Evolutionary conservation across 176 grass and related monocot genomes (phyloP).

Genomic region (Aegilops umbellulata): DNA sequence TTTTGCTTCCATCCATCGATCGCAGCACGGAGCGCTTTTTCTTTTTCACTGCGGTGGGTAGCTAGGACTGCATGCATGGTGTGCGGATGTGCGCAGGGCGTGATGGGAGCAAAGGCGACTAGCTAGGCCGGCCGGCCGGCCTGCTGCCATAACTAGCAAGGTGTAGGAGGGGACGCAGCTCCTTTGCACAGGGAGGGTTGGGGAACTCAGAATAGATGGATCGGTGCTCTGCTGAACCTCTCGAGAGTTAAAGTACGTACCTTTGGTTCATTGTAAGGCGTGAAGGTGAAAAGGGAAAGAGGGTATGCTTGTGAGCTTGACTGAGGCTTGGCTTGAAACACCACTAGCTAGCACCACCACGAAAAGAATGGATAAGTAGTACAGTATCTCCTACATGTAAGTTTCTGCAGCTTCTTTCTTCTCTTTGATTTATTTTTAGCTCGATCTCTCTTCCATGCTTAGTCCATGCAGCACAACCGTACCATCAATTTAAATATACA

Average conservation of each 20-base stretch:
- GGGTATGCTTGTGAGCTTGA: background rate
- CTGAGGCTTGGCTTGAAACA: background rate
- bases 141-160: constrained; percentile 38
- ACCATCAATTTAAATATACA: background rate
- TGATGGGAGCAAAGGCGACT: constrained; percentile 25
- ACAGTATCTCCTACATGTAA: background rate
- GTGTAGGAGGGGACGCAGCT: constrained; percentile 27
- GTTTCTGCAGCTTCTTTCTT: constrained; percentile 14
- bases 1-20: constrained; percentile 27
- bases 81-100: constrained; percentile 2
- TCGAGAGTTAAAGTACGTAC: constrained; percentile 5
- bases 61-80: constrained; percentile 13
- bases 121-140: background rate
- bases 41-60: too few species aligned
- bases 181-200: constrained; percentile 31
- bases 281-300: constrained; percentile 27
- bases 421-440: background rate
- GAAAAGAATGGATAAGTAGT: background rate
- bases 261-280: constrained; percentile 35
- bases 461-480: background rate
- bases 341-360: background rate
- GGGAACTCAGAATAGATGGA: constrained; percentile 36
- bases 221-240: constrained; percentile 3
- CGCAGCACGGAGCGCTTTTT: background rate
- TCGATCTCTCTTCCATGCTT: background rate